Base-by-base conservation (phyloP, 2,329 filamentous ascomycete genomes). In the Chaetothyriales sp. region DNA sequence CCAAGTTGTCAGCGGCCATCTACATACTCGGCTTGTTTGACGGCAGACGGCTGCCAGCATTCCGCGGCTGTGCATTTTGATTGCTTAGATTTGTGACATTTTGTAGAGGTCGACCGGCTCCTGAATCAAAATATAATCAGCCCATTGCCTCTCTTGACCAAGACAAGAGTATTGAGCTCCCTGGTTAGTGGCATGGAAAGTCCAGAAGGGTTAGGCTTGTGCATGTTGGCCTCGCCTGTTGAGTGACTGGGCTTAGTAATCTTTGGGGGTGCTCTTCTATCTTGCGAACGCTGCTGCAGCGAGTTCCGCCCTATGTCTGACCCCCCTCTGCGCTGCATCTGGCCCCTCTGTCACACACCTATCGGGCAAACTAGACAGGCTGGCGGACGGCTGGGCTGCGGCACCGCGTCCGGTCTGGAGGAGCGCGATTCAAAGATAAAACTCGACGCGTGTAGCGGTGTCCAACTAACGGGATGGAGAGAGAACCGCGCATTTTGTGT, bases 11-110 rank as follows among this genome's bases (percentile, higher is more conserved):
- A 28, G 46, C 10, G 10, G 46, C 7, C 33, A 40, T 40, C 33
- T 45, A 20, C 57, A 44, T 56, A 57, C 57, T 53, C 43, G 58
- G 55, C 48, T 61, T 61, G 43, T 45, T 55, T 18, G 54, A 48
- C 33, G 57, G 44, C 44, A 59, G 54, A 40, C 54, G 47, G 44
- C 53, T 56, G 45, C 46, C 56, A n/a, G 56, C 29, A 18, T 55
- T 53, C 48, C 58, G 50, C 19, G 48, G 33, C 52, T 59, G 57
- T n/a, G 53, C 50, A 25, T 56, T 54, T 48, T 53, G 56, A 37
- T n/a, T 18, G 28, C 49, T 57, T 43, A 56, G 55, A 37, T 57
- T 61, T 43, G 58, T 56, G 48, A 52, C 46, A 20, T 55, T 51
- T 49, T 54, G 53, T 33, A 57, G 46, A 22, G 58, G 56, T 54